Evolutionary conservation across 768 basidiomycete genomes (phyloP).

Genomic region (Mycena crocata): DNA sequence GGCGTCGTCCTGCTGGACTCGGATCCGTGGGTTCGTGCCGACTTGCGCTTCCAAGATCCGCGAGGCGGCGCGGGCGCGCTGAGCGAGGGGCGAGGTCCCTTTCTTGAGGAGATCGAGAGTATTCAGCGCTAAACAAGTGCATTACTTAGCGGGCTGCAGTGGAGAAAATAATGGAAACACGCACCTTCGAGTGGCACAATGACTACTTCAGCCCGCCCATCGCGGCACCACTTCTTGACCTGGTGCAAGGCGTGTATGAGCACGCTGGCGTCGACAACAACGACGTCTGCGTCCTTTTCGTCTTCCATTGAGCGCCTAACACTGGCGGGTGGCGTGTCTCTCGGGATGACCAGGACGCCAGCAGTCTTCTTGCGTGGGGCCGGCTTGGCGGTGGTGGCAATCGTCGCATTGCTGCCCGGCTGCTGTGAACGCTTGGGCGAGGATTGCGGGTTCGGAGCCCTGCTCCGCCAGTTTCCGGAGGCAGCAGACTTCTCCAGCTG

Average conservation of each 20-base stretch:
- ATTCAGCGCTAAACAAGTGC: conserved; percentile 74
- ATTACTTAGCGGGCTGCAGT: conserved; percentile 1
- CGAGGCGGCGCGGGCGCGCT: conserved; percentile 88
- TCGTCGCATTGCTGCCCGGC: conserved; percentile 42
- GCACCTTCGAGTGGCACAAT: conserved; percentile 91
- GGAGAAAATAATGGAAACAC: conserved; percentile 34
- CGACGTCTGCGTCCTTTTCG: conserved; percentile 76
- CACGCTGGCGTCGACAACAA: conserved; percentile 86
- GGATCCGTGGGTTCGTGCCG: conserved; percentile 82
- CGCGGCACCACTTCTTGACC: conserved; percentile 85
- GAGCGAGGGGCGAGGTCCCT: conserved; percentile 80
- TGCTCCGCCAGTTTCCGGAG: conserved; percentile 73
- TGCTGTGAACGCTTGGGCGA: conserved; percentile 46
- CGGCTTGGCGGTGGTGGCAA: conserved; percentile 24
- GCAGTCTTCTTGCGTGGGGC: conserved; percentile 36
- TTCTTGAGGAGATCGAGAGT: conserved; percentile 95
- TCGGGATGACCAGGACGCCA: conserved; percentile 24
- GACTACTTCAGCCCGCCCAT: conserved; percentile 80
- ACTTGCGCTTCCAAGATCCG: conserved; percentile 91
- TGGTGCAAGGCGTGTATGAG: conserved; percentile 82
- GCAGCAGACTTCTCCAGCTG: conserved; percentile 83
- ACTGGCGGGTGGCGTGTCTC: conserved; percentile 31
- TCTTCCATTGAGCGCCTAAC: conserved; percentile 34
- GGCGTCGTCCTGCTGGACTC: conserved; percentile 85
- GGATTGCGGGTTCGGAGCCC: background rate